Conservation (phyloP, 2,329 filamentous ascomycete genomes). For the Orbilia brochopaga region DNA sequence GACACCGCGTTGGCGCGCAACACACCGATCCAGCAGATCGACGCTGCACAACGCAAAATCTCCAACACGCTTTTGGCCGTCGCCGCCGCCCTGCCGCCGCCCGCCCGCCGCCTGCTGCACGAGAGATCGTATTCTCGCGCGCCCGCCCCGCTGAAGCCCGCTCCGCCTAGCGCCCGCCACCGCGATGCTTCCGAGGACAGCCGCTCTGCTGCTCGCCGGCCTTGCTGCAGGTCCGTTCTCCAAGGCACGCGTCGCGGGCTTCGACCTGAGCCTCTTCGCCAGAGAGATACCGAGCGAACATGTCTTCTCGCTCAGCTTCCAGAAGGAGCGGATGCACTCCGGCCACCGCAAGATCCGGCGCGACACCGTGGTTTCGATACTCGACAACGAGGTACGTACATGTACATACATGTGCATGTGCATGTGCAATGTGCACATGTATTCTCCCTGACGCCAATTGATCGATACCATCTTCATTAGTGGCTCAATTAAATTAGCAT, state of each 20-base stretch:
- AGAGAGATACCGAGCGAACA: conserved; percentile 8
- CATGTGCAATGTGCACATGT: not conserved
- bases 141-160: not conserved
- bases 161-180: not conserved
- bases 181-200: conserved; percentile 8
- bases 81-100: not conserved
- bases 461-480: too few species aligned
- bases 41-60: conserved; percentile 3
- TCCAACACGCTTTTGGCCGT: conserved; percentile 5
- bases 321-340: conserved; percentile 24
- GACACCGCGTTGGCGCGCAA: conserved; percentile 3
- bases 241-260: not conserved
- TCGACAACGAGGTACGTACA: conserved; percentile 40
- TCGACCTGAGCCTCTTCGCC: conserved; percentile 12
- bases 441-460: too few species aligned
- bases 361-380: conserved; percentile 15
- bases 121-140: too few species aligned
- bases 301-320: conserved; percentile 30
- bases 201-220: conserved; percentile 17
- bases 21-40: conserved; percentile 6
- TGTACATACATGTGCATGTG: not conserved
- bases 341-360: conserved; percentile 17
- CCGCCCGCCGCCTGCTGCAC: not conserved
- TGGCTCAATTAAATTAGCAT: too few species aligned
- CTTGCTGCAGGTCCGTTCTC: conserved; percentile 1